phyloP scores from a whole-genome alignment of 331 rosid genomes.

The Rosa hybrid region DNA sequence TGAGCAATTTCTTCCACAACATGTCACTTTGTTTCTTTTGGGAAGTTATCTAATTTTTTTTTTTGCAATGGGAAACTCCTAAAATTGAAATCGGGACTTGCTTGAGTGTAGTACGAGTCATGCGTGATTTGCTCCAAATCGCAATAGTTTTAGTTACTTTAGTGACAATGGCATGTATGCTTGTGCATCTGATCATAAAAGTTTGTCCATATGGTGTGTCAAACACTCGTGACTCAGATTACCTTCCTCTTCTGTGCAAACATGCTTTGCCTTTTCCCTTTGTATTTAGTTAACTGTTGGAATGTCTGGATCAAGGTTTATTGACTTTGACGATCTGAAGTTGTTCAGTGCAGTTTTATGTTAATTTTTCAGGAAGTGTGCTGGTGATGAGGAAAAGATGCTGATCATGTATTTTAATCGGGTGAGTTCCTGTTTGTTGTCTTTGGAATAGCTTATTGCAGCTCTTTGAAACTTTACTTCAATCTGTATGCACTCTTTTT shows the following conservation, averaged over 20 bases:
- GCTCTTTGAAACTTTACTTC: slow-evolving; percentile 23
- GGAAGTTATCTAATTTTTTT: background rate
- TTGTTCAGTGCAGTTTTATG: slow-evolving; percentile 28
- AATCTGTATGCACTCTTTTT: slow-evolving; percentile 18
- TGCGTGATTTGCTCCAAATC: background rate
- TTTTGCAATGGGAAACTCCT: background rate
- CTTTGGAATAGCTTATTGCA: slow-evolving; percentile 16
- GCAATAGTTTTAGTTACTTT: background rate
- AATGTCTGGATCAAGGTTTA: slow-evolving; percentile 14
- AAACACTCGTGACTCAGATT: background rate
- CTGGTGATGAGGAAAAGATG: slow-evolving; percentile 87
- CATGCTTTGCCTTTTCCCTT: background rate
- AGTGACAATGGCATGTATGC: background rate
- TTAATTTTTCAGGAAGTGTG: slow-evolving; percentile 59
- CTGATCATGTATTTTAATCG: slow-evolving; percentile 65
- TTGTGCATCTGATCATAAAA: background rate
- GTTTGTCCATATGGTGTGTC: background rate
- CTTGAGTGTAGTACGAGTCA: background rate
- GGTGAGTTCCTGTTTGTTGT: slow-evolving; percentile 49
- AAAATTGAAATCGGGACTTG: background rate
- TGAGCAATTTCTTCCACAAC: background rate
- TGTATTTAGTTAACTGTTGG: background rate
- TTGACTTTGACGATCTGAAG: slow-evolving; percentile 1
- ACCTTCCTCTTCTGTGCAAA: background rate
- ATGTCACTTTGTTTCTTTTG: background rate